Percentiles rank a stretch among this genome's conserved stretches.
These are phyloP conservation scores for Cladosporium sphaerospermum DNA, from an alignment of 2,329 filamentous ascomycete species.

Conservation along the genomic window DNA sequence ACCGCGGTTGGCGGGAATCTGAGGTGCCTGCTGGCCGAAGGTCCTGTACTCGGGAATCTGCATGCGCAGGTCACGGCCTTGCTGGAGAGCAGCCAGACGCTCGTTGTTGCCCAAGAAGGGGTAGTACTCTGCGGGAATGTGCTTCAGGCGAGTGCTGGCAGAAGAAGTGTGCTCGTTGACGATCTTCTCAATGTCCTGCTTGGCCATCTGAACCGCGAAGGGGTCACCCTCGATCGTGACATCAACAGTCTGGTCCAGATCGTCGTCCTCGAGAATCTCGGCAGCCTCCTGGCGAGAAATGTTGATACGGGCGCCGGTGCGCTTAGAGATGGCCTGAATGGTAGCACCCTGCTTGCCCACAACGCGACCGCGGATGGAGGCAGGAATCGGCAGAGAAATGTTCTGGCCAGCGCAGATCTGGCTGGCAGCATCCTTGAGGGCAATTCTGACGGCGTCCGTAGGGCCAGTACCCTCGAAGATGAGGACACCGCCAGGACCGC, in stretches of 20 bases:
- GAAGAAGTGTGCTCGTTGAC: slow-evolving; percentile 79
- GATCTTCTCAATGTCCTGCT: slow-evolving; percentile 77
- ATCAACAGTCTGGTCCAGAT: slow-evolving; percentile 72
- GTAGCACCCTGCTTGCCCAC: slow-evolving; percentile 88
- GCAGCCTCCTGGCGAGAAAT: slow-evolving; percentile 73
- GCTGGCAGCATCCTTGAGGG: slow-evolving; percentile 80
- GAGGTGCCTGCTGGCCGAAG: slow-evolving; percentile 61
- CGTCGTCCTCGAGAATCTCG: slow-evolving; percentile 55
- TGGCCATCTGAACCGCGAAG: slow-evolving; percentile 76
- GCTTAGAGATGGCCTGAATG: slow-evolving; percentile 83
- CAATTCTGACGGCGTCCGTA: slow-evolving; percentile 75
- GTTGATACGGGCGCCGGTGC: slow-evolving; percentile 83
- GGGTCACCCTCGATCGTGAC: slow-evolving; percentile 88
- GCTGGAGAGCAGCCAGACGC: slow-evolving; percentile 61
- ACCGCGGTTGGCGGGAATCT: slow-evolving; percentile 55
- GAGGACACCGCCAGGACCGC: slow-evolving; percentile 64
- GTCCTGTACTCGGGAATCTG: slow-evolving; percentile 76
- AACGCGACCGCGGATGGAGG: slow-evolving; percentile 78
- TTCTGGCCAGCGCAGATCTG: slow-evolving; percentile 78
- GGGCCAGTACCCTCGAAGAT: slow-evolving; percentile 83
- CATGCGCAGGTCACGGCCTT: slow-evolving; percentile 69
- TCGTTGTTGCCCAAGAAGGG: slow-evolving; percentile 83
- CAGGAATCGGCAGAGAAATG: slow-evolving; percentile 72
- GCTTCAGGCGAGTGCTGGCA: slow-evolving; percentile 72
- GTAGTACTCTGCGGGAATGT: slow-evolving; percentile 86